Base-by-base conservation (phyloP, 495 filamentous ascomycete species). In the Hyaloscypha bicolor region DNA sequence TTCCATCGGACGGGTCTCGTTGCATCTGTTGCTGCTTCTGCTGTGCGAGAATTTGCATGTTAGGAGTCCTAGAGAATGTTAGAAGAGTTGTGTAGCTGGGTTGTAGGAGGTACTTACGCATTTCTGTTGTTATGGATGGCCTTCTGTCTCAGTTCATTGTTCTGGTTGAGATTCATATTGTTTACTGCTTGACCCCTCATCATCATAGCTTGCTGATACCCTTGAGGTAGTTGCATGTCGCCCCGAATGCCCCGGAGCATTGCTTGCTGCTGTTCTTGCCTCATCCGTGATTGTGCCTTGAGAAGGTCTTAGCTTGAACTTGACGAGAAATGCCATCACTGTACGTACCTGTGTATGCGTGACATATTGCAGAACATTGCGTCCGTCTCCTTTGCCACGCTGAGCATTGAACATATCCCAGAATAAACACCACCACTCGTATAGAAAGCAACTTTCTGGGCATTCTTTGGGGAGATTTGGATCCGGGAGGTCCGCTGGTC, bases 401-500 rank as follows among this genome's bases (percentile, higher is more conserved):
- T 91, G 88, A 57, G 92, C 91, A 73, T 85, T 86, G 72, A 89
- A 96, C 73, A 98, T 92, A 69, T 98, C 95, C 93, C 92, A 98
- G 77, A 99, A 99, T 39, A 97, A 82, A 74, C 87, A 91, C 78
- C 96, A 99, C 95, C 95, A 99, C 67, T 97, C 94, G 57, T 91
- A 86, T 14, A 99, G 82, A 72, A 98, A 97, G 31, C 90, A 91
- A 19, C 87, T 90, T 21, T 92, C 87, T 11, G 83, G 79, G 30
- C 79, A 82, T 70, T 87, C 82, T 32, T 77, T 84, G 14, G 88
- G 86, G 4, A 93, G 79, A 57, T 85, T 87, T 11, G 94, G 89
- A 0, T 83, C 82, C 9, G 94, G 94, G 9, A 98, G 83, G 73
- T 96, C 94, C 61, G 89, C 85, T 0, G 91, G 91, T 32, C 81